Evolutionary conservation across 2,329 filamentous ascomycete genomes (phyloP), one percentile per base, ranked within the genome.

Genomic region (Aspergillus sclerotialis): DNA sequence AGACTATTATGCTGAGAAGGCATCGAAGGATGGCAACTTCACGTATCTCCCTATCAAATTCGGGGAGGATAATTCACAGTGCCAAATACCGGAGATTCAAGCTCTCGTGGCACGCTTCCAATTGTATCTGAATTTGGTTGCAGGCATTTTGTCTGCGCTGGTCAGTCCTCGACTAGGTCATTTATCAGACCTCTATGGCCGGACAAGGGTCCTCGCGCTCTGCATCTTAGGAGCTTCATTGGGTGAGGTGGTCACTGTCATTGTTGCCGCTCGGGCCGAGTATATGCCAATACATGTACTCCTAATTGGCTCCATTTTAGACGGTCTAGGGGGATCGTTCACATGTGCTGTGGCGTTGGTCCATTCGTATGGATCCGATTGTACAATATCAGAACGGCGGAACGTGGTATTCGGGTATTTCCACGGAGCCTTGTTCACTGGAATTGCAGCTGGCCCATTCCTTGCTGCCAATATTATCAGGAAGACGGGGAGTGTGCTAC

Each of bases 281-380:
- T 64, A 63, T 0, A 65, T 94, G 32, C 74, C 82, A 41, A 85
- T 94, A 50, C 80, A 83, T 36, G 84, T 85, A 75, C 67, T 98
- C 14, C 65, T 96, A 5, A 58, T 90, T 1, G 86, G 86, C 7
- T 76, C 80, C 23, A 69, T 84, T 7, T 69, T 89, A 29, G 92
- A 98, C 53, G 92, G 92, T 4, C 53, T 94, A 4, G 80, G 80
- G 7, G 92, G 92, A 6, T 94, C 89, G 1, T 94, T 95, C 56
- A 94, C 88, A 1, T 78, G 86, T 1, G 82, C 82, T 17, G 83
- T 83, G 68, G 79, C 82, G 29, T 67, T 94, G 38, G 80, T 78
- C 14, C 82, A 93, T 57, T 87, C 90, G 0, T 98, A 96, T 60
- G 82, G 84, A 9, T 81, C 86, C 26, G 92, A 98, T 60, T 94